Evolutionary conservation across 371 early-diverging fungal species (phyloP), one percentile per base, ranked within the genome.

Genomic region (Capniomyces stellatus): DNA sequence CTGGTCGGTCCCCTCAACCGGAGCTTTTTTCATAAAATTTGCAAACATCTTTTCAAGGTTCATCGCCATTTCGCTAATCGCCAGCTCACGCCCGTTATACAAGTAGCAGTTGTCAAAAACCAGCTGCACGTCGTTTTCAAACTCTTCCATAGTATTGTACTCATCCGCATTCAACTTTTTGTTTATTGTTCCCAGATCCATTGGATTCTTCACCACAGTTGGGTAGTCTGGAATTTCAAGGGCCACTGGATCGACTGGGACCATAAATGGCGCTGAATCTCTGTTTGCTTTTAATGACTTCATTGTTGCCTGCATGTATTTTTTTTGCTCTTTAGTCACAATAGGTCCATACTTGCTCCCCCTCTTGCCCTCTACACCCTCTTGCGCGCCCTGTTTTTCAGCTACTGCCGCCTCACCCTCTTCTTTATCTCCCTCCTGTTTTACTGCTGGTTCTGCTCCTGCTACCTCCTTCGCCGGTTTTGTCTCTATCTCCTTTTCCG

Each of bases 211-310:
- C 58, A 99, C 81, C 43, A 98, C 78, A 10, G 79, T 76, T 22
- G 82, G 84, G 66, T 99, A 99, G 60, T 90, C 92, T 2, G 97
- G 99, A 19, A 98, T 87, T 46, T 82, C 79, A 8, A 96, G 75
- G 54, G 75, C 76, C 31, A 92, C 75, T 48, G 86, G 83, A 69
- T 99, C 98, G 1, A 99, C 99, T 0, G 98, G 98, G 47, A 79
- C 69, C 28, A 90, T 69, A 62, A 98, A 98, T 3, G 89, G 87
- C 0, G 72, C 72, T 3, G 89, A 83, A 57, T 89, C 85, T 50
- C 85, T 78, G 54, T 87, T 78, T 51, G 77, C 76, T 62, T 85
- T 85, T 24, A 89, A 60, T 19, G 76, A 72, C 42, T 77, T 75
- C 60, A 89, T 67, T 54, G 87, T 79, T 23, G 80, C 77, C 22